Evolutionary conservation across 805 yeast genomes (phyloP), one percentile per base, ranked within the genome.

Genomic region (Cyberlindnera mississippiensis): DNA sequence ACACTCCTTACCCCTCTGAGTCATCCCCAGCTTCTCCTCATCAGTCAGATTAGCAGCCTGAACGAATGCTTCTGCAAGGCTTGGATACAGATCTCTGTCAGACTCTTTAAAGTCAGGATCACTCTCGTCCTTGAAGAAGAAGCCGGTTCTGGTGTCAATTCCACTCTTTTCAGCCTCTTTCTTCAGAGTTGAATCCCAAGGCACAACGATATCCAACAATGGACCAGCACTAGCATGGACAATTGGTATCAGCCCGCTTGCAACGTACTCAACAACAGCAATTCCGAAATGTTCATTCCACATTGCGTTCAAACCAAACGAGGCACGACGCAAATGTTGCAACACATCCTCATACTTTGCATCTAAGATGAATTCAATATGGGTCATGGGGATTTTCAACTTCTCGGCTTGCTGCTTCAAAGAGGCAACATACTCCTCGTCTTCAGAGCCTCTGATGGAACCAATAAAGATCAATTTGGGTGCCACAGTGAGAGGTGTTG

Each of bases 201-300:
- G 77, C 4, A 78, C 75, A 11, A 86, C 93, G 45, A 93, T 93
- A 62, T 93, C 99, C 42, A 81, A 67, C 32, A 76, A 71, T 9
- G 99, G 99, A 1, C 99, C 99, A 0, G 96, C 99, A 40, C 95
- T 84, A 4, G 95, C 95, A 63, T 95, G 98, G 3, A 80, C 93
- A 3, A 93, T 66, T 1, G 99, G 97, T 14, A 93, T 77, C 20
- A 84, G 72, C 0, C 97, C 98, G 41, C 85, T 75, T 2, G 91
- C 82, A 66, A 85, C 70, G 59, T 89, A 87, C 62, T 93, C 99
- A 7, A 93, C 99, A 5, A 93, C 91, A 1, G 96, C 91, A 55
- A 93, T 93, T 15, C 99, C 99, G 62, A 93, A 93, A 67, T 93
- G 99, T 67, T 93, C 99, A 64, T 93, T 93, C 99, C 99, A 93